Conservation (phyloP, 257 asterid genomes). For the Dorcoceras hygrometricum region DNA sequence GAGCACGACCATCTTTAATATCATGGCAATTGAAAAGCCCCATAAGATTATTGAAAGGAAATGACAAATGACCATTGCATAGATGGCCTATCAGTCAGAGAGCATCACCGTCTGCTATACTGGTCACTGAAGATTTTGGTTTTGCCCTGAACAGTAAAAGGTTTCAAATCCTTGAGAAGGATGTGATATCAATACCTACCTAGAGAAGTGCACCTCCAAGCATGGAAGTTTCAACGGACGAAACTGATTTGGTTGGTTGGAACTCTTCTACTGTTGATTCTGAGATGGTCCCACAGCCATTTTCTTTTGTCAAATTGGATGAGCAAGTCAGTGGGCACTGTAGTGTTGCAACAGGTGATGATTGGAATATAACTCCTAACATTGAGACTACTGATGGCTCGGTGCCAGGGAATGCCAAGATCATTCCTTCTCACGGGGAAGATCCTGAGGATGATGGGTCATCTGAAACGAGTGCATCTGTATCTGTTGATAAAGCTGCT, state of each 20-base stretch:
- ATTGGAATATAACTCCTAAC: constrained; percentile 41
- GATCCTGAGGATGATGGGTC: constrained; percentile 68
- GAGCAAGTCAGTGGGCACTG: background rate
- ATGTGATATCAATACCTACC: constrained; percentile 39
- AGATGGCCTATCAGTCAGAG: constrained; percentile 29
- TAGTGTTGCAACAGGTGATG: constrained; percentile 36
- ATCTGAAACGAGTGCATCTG: constrained; percentile 30
- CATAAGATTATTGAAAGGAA: constrained; percentile 29
- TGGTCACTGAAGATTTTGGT: constrained; percentile 34
- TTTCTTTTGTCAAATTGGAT: background rate
- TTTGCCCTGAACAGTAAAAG: constrained; percentile 34
- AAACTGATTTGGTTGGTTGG: background rate
- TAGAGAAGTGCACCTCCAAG: constrained; percentile 95
- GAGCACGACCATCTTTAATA: constrained; percentile 11
- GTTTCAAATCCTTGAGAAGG: constrained; percentile 34
- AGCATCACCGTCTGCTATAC: constrained; percentile 25
- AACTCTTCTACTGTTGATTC: background rate
- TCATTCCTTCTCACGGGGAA: constrained; percentile 76
- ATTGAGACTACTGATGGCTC: constrained; percentile 40
- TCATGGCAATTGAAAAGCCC: constrained; percentile 49
- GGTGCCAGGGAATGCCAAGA: constrained; percentile 36
- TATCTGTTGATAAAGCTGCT: constrained; percentile 38
- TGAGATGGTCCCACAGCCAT: background rate
- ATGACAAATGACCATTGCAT: constrained; percentile 31
- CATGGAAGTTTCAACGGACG: constrained; percentile 70